Conservation (phyloP, 257 asterid genomes). For the Misopates orontium region DNA sequence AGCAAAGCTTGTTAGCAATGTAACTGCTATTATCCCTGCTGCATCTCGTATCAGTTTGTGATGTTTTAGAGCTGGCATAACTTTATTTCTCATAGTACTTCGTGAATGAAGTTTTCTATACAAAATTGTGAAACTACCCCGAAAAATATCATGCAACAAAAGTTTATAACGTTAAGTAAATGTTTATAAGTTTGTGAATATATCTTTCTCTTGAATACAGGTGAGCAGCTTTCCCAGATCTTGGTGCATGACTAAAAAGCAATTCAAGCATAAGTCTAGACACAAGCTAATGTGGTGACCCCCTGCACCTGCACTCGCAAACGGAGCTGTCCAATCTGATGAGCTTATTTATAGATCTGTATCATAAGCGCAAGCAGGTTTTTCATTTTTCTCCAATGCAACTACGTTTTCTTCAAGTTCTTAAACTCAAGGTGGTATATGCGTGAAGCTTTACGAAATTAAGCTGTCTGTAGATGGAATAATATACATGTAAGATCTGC, state of each 20-base stretch:
- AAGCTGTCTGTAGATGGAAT: conserved; percentile 17
- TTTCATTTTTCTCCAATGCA: background rate
- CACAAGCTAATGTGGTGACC: conserved; percentile 64
- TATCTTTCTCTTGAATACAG: conserved; percentile 38
- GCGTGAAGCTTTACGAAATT: conserved; percentile 17
- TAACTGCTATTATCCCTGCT: conserved; percentile 35
- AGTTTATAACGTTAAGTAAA: too few relatives aligned
- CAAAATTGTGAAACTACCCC: too few relatives aligned
- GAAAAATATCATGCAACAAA: too few relatives aligned
- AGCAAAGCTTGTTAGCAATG: conserved; percentile 89
- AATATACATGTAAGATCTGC: conserved; percentile 22
- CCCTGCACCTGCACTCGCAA: background rate
- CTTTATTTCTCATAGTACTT: background rate
- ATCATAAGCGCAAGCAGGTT: conserved; percentile 18
- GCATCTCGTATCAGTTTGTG: background rate
- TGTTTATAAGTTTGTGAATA: background rate
- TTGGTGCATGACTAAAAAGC: conserved; percentile 79
- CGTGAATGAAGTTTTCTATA: background rate
- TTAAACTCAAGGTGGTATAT: conserved; percentile 3
- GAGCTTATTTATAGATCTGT: background rate
- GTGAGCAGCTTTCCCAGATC: conserved; percentile 72
- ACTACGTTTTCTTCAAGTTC: background rate
- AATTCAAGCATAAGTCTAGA: conserved; percentile 57
- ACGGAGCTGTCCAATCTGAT: background rate
- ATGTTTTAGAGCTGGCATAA: background rate